Evolutionary conservation across 345 rosid genomes (phyloP).

Genomic region (Hibiscus mutabilis): DNA sequence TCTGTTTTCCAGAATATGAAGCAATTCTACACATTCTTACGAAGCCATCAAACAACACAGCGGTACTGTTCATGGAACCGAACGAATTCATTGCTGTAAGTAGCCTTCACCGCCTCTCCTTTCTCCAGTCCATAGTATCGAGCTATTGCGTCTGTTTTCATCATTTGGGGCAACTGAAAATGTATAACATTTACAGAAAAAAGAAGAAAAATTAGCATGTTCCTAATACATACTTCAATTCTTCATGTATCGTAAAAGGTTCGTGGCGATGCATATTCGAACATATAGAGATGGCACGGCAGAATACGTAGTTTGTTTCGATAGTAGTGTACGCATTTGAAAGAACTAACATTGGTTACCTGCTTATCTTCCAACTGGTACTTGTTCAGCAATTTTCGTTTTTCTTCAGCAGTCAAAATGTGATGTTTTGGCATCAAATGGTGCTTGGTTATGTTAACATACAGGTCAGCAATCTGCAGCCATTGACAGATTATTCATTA

Average conservation of each 20-base stretch:
- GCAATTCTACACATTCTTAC: neutral
- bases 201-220: neutral
- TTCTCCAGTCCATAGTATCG: constrained; percentile 5
- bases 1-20: neutral
- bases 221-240: neutral
- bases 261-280: neutral
- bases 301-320: no score
- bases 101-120: neutral
- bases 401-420: constrained; percentile 24
- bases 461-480: constrained; percentile 30
- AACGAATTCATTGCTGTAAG: neutral
- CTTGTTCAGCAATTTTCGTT: constrained; percentile 23
- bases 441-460: constrained; percentile 30
- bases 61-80: neutral
- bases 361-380: constrained; percentile 27
- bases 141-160: neutral
- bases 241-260: neutral
- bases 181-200: neutral
- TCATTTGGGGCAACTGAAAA: neutral
- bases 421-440: constrained; percentile 23
- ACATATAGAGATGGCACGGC: neutral
- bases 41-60: neutral
- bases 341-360: constrained; percentile 12
- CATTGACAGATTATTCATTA: no score
- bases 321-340: neutral